Evolutionary conservation across 176 grass and related monocot species (phyloP).

Genomic region (Zoysia pacifica): DNA sequence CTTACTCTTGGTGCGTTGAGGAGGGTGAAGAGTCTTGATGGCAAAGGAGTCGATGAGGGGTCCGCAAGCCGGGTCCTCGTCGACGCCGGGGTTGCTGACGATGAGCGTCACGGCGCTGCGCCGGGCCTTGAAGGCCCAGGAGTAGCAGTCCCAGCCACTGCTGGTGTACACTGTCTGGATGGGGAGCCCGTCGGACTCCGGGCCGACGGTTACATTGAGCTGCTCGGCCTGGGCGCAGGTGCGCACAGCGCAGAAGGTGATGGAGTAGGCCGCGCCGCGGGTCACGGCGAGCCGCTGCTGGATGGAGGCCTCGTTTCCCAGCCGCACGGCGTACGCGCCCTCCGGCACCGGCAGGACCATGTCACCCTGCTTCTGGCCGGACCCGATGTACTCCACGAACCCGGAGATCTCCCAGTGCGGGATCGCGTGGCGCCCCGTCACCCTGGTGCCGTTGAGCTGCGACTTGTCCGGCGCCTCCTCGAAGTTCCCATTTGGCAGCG

Average conservation of each 20-base stretch:
- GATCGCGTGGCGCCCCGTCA: constrained; percentile 42
- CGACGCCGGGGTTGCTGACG: constrained; percentile 48
- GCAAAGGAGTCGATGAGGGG: constrained; percentile 51
- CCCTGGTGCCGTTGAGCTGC: constrained; percentile 43
- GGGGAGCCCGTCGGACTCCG: constrained; percentile 43
- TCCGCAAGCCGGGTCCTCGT: constrained; percentile 54
- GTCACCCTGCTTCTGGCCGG: constrained; percentile 50
- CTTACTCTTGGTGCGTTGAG: constrained; percentile 36
- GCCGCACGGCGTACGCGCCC: constrained; percentile 55
- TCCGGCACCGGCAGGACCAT: constrained; percentile 65
- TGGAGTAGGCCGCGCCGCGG: constrained; percentile 41
- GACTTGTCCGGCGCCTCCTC: constrained; percentile 43
- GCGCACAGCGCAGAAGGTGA: constrained; percentile 65
- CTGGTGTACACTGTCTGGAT: too few relatives aligned
- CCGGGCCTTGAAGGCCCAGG: constrained; percentile 5
- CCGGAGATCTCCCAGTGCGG: neutral
- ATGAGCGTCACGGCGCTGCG: constrained; percentile 23
- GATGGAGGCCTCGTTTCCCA: constrained; percentile 59
- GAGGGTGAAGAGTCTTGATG: constrained; percentile 35
- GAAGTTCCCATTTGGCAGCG: constrained; percentile 62
- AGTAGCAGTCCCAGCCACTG: neutral
- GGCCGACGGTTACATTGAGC: constrained; percentile 46
- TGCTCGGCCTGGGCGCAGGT: constrained; percentile 63
- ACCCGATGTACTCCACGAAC: constrained; percentile 56
- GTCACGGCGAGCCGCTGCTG: constrained; percentile 45